A percentile compares a stretch with the other conserved stretches of the same genome.
Conservation (phyloP, 2,329 filamentous ascomycete species). For the Pseudogymnoascus sp. region DNA sequence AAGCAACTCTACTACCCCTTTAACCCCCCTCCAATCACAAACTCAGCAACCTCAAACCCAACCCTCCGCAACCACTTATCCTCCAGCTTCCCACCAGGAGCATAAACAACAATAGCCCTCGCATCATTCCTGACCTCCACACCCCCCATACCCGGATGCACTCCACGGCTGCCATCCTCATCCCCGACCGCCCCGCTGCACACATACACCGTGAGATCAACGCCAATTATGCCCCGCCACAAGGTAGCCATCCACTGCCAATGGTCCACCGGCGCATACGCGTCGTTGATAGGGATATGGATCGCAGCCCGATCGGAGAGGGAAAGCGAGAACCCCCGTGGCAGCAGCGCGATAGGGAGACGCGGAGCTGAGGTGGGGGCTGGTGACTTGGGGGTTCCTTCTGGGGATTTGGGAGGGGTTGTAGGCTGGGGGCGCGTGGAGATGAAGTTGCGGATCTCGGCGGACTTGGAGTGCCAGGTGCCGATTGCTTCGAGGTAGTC, state of each 20-base stretch:
- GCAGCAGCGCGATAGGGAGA: slow-evolving; percentile 66
- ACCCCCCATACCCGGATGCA: slow-evolving; percentile 25
- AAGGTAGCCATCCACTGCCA: slow-evolving; percentile 97
- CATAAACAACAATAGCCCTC: slow-evolving; percentile 45
- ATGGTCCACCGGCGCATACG: slow-evolving; percentile 76
- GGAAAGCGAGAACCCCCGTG: slow-evolving; percentile 70
- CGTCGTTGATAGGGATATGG: slow-evolving; percentile 64
- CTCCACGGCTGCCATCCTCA: neutral
- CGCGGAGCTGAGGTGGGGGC: slow-evolving; percentile 12
- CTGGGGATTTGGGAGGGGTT: neutral
- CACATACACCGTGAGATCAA: slow-evolving; percentile 70
- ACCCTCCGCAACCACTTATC: slow-evolving; percentile 65
- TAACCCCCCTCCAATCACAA: slow-evolving; percentile 38
- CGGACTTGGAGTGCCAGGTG: slow-evolving; percentile 67
- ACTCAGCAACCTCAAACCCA: slow-evolving; percentile 83
- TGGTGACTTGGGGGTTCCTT: slow-evolving; percentile 11
- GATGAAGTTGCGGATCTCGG: slow-evolving; percentile 56
- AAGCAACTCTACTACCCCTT: neutral
- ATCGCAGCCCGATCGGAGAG: slow-evolving; percentile 68
- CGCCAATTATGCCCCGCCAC: slow-evolving; percentile 77
- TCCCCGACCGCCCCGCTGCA: slow-evolving; percentile 24
- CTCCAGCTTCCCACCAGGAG: slow-evolving; percentile 39
- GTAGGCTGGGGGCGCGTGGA: slow-evolving; percentile 26
- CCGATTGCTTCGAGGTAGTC: slow-evolving; percentile 60
- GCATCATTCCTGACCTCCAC: slow-evolving; percentile 50